A percentile compares a stretch with the other conserved stretches of the same genome.
Conservation (phyloP, 306 rosid species). For the Quercus engelmannii region DNA sequence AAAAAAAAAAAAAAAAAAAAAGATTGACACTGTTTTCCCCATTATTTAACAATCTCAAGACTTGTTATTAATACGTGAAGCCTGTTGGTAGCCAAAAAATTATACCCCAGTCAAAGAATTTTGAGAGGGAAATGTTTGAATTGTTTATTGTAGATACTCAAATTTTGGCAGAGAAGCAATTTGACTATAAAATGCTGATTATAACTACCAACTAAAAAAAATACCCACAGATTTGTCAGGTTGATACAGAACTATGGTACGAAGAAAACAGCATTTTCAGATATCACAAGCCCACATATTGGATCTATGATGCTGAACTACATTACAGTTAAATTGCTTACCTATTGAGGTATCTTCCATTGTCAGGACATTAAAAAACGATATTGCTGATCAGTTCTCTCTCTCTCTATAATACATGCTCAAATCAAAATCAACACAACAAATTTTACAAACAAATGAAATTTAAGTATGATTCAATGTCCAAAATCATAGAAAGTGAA, state of each 20-base stretch:
- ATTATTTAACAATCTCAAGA: no score
- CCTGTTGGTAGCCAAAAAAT: not conserved
- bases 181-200: not conserved
- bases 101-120: not conserved
- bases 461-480: no score
- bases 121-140: not conserved
- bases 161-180: not conserved
- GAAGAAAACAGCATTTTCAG: not conserved
- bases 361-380: no score
- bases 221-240: not conserved
- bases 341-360: no score
- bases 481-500: not conserved
- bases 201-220: no score
- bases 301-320: not conserved
- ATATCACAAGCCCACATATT: not conserved
- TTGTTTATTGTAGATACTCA: not conserved
- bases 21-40: no score
- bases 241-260: not conserved
- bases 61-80: no score
- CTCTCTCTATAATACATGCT: no score
- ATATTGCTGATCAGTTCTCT: no score
- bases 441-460: no score
- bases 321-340: not conserved
- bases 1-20: no score
- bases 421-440: no score